Evolutionary conservation across 2,329 filamentous ascomycete genomes (phyloP), one percentile per base, ranked within the genome.

Genomic region (Calonectria multiphialidica): DNA sequence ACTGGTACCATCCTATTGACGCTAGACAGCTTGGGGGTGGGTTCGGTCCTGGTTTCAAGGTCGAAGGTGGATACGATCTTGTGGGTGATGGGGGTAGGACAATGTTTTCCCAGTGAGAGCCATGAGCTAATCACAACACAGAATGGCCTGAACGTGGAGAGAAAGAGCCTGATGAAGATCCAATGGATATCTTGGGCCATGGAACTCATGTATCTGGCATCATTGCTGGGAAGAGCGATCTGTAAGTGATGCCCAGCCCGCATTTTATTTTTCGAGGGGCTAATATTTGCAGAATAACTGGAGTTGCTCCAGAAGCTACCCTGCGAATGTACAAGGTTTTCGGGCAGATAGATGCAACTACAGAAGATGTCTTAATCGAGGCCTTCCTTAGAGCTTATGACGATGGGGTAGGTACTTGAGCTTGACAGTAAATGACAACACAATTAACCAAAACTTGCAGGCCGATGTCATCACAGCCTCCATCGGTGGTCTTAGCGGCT

Each of bases 181-280:
- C 81, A 3, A 70, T 72, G 15, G 80, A 81, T 33, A 67, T 75
- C 1, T 33, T 72, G 18, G 80, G 79, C 18, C 78, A 81, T 53
- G 77, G 80, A n/a, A 81, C 80, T 12, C 81, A 82, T 44, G 80
- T 82, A 3, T 74, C 80, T 42, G 81, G 81, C 7, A 82, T 82
- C 23, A 74, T 82, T 53, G 81, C 81, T 9, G 81, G 78, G 2
- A 42, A 69, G 42, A 66, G 55, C 25, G 53, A 70, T 7, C 8
- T 64, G 73, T 74, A 47, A 63, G 68, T 47, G 10, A 49, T 25
- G 12, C 21, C 6, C 5, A 16, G 45, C 21, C 5, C 23, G 13
- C 9, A 49, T 25, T 28, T 2, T 13, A 49, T 49, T 25, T 28
- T 13, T 2, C 45, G 28, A 10, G 28, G 12, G 23, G 9, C 21